Conservation (phyloP, 352 stramenopile genomes). For the Blastocystis sp. region DNA sequence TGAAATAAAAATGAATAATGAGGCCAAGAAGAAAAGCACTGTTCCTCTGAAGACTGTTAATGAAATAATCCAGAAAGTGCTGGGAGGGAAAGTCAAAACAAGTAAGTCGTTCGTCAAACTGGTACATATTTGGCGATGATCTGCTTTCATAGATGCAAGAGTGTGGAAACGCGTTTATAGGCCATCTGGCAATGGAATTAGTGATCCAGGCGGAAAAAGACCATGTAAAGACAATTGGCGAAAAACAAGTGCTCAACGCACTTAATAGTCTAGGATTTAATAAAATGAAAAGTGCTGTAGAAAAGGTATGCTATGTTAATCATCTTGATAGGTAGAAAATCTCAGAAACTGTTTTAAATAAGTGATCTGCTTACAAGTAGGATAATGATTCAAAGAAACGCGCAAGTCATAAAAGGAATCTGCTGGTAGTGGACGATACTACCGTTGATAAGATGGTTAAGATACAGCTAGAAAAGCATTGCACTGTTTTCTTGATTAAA, state of each 20-base stretch:
- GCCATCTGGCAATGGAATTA: slow-evolving; percentile 40
- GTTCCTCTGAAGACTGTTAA: slow-evolving; percentile 25
- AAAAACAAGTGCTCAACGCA: not conserved
- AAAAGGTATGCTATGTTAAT: not conserved
- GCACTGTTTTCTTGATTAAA: not conserved
- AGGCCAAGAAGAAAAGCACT: not conserved
- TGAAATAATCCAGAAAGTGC: not conserved
- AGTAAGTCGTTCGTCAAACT: slow-evolving; percentile 58
- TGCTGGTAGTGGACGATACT: not conserved
- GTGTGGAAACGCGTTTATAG: slow-evolving; percentile 41
- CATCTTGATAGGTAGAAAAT: not conserved
- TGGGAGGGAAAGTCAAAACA: slow-evolving; percentile 6
- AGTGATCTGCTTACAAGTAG: not conserved
- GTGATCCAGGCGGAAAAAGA: slow-evolving; percentile 15
- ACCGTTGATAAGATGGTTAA: not conserved
- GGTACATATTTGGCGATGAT: not conserved
- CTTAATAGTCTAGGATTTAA: not conserved
- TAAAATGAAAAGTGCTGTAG: not conserved
- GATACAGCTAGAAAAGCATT: not conserved
- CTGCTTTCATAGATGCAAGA: slow-evolving; percentile 23
- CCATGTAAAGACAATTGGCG: slow-evolving; percentile 9
- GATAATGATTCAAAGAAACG: not conserved
- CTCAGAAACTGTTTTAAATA: not conserved
- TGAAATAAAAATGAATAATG: not conserved
- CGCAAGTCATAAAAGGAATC: not conserved